Conservation (phyloP, 345 rosid genomes). For the Excoecaria cochinchinensis region DNA sequence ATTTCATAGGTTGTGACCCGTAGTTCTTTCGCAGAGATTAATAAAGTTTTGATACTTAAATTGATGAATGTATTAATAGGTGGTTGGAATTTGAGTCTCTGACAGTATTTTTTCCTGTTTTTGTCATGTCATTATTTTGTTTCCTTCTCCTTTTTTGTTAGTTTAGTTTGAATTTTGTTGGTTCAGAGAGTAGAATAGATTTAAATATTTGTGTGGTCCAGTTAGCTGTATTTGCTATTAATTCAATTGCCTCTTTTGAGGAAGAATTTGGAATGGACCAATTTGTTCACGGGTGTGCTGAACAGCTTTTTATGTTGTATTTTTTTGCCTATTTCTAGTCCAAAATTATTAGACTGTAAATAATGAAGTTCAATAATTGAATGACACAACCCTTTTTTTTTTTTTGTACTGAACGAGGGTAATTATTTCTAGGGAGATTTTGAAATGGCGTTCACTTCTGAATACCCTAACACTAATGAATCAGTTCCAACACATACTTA, state of each 20-base stretch:
- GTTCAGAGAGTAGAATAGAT: not conserved
- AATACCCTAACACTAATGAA: not conserved
- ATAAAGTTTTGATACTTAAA: too few species aligned
- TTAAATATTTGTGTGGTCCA: conserved; percentile 14
- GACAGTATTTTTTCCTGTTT: too few species aligned
- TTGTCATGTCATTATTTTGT: not conserved
- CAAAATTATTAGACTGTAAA: not conserved
- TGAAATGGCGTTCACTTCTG: not conserved
- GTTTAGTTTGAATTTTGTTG: conserved; percentile 9
- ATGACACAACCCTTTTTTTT: not conserved
- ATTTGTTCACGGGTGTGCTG: not conserved
- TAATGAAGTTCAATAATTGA: not conserved
- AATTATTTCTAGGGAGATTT: not conserved
- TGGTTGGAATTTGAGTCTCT: too few species aligned
- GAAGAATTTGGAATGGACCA: not conserved
- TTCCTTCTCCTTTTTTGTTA: not conserved
- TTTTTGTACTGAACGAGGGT: not conserved
- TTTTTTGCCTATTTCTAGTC: conserved; percentile 1
- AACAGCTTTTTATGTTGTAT: not conserved
- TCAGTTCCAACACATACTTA: not conserved
- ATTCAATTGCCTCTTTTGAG: not conserved
- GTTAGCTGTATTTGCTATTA: not conserved
- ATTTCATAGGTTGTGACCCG: too few species aligned
- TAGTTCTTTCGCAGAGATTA: too few species aligned
- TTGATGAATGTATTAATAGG: not conserved